Conservation (phyloP, 345 rosid species). For the Bruguiera gymnorhiza region DNA sequence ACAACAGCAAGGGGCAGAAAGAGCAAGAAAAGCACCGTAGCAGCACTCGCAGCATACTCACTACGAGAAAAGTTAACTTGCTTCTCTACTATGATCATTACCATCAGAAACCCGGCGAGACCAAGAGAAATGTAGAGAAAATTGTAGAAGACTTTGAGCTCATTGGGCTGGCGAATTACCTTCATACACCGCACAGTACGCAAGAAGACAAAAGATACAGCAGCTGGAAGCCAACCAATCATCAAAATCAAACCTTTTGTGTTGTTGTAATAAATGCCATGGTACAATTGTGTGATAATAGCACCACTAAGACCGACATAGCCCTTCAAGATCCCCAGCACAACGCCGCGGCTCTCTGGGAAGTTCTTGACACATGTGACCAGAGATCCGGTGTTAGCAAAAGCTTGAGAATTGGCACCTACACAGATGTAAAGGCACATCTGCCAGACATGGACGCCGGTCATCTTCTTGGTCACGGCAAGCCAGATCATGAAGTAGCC, state of each 20-base stretch:
- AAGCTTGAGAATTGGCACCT: constrained; percentile 61
- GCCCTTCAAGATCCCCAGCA: constrained; percentile 57
- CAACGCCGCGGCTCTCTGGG: constrained; percentile 55
- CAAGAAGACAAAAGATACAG: constrained; percentile 40
- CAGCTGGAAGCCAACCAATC: constrained; percentile 61
- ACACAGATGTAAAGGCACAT: constrained; percentile 64
- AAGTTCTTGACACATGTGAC: constrained; percentile 67
- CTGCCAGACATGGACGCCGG: constrained; percentile 45
- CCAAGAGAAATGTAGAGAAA: constrained; percentile 54
- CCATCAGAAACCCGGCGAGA: constrained; percentile 58
- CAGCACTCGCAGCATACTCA: constrained; percentile 46
- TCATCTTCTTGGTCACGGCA: constrained; percentile 40
- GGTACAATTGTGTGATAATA: constrained; percentile 47
- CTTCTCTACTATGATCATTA: constrained; percentile 45
- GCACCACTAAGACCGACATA: constrained; percentile 57
- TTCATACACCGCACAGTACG: constrained; percentile 43
- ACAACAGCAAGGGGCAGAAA: constrained; percentile 49
- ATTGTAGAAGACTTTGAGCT: constrained; percentile 48
- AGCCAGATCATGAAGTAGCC: constrained; percentile 78
- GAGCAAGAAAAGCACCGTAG: constrained; percentile 47
- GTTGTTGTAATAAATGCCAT: constrained; percentile 43
- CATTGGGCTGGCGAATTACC: constrained; percentile 42
- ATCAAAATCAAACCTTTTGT: constrained; percentile 44
- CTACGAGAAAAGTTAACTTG: constrained; percentile 18
- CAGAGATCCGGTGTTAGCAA: constrained; percentile 55